phyloP scores from a whole-genome alignment of 345 rosid genomes.

The Ceriops decandra region DNA sequence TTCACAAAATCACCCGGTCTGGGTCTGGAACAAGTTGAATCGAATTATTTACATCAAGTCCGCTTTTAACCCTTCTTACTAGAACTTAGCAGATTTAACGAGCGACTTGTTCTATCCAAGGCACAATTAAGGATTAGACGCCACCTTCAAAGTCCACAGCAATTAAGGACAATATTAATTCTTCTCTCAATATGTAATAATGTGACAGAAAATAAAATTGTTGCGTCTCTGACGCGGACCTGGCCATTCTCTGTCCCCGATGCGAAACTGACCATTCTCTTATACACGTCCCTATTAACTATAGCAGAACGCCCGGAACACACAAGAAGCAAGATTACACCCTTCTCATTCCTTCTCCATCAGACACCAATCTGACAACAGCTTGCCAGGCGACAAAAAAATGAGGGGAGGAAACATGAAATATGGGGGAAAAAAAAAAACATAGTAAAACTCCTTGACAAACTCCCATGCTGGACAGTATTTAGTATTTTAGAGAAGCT shows the following conservation, averaged over 20 bases:
- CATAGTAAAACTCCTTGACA: neutral
- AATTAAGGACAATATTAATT: too few relatives aligned
- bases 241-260: neutral
- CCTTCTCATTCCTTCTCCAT: neutral
- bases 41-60: too few relatives aligned
- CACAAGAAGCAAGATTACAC: too few relatives aligned
- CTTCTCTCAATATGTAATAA: neutral
- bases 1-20: too few relatives aligned
- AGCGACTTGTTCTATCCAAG: too few relatives aligned
- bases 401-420: neutral
- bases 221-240: neutral
- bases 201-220: neutral
- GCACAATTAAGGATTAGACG: too few relatives aligned
- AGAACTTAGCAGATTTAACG: too few relatives aligned
- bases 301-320: neutral
- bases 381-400: neutral
- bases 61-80: too few relatives aligned
- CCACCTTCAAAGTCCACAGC: too few relatives aligned
- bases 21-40: too few relatives aligned
- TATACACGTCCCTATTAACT: neutral
- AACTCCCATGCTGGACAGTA: neutral
- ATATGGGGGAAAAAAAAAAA: too few relatives aligned
- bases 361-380: neutral
- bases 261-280: neutral
- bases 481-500: neutral